phyloP scores from a whole-genome alignment of 257 asterid species.

The Oldenlandia corymbosa region DNA sequence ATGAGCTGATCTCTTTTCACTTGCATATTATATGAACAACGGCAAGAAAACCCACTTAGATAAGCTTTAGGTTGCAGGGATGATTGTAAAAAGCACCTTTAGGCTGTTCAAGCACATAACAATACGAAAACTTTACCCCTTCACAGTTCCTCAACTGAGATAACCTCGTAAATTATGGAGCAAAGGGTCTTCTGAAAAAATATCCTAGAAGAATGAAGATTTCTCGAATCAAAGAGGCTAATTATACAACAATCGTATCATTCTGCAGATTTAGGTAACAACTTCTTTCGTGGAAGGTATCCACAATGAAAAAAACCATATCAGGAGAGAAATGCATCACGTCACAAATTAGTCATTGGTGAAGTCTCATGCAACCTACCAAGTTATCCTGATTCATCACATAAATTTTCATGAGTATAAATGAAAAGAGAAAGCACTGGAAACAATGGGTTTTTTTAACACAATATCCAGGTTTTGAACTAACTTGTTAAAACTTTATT shows the following conservation, averaged over 20 bases:
- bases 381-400: too few relatives aligned
- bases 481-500: not conserved
- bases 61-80: not conserved
- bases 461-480: not conserved
- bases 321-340: not conserved
- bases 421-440: not conserved
- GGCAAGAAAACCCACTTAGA: not conserved
- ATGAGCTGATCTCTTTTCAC: too few relatives aligned
- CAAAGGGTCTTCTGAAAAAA: not conserved
- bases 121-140: not conserved
- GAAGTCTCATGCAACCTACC: too few relatives aligned
- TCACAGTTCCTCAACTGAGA: not conserved
- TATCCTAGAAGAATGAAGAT: not conserved
- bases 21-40: not conserved
- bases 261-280: not conserved
- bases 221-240: not conserved
- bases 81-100: not conserved
- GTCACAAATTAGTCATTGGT: too few relatives aligned
- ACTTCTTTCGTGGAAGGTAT: not conserved
- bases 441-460: not conserved
- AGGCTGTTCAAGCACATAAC: not conserved
- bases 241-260: conserved; percentile 3
- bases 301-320: not conserved
- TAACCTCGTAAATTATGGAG: not conserved
- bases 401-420: not conserved